phyloP scores from a whole-genome alignment of 2,329 filamentous ascomycete genomes.

The Aaosphaeria arxii region DNA sequence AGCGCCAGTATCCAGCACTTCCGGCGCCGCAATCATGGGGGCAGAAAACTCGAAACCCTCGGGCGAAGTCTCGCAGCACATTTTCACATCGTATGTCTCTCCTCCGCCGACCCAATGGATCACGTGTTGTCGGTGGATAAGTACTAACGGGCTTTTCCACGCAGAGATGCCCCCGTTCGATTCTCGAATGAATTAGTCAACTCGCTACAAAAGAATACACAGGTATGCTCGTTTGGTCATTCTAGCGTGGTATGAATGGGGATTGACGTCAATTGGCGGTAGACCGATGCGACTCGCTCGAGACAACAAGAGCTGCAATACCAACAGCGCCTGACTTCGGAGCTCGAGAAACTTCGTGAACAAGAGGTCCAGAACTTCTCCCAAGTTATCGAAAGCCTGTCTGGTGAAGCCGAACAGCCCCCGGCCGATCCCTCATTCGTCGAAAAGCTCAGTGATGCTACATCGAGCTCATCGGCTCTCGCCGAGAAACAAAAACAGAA shows the following conservation, averaged over 20 bases:
- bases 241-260: neutral
- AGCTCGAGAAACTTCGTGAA: slow-evolving; percentile 76
- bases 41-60: slow-evolving; percentile 61
- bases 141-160: slow-evolving; percentile 32
- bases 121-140: slow-evolving; percentile 4
- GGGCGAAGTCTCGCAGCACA: slow-evolving; percentile 53
- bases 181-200: slow-evolving; percentile 83
- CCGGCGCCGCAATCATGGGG: slow-evolving; percentile 51
- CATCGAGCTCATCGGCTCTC: slow-evolving; percentile 32
- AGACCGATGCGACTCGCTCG: slow-evolving; percentile 87
- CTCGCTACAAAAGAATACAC: slow-evolving; percentile 76
- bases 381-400: slow-evolving; percentile 64
- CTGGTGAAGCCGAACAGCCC: slow-evolving; percentile 41
- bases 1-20: slow-evolving; percentile 15
- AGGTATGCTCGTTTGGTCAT: slow-evolving; percentile 55
- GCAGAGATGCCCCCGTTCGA: slow-evolving; percentile 60
- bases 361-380: slow-evolving; percentile 68
- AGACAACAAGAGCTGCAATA: slow-evolving; percentile 82
- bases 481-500: slow-evolving; percentile 42
- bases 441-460: slow-evolving; percentile 36
- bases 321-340: slow-evolving; percentile 79
- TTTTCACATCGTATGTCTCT: slow-evolving; percentile 58
- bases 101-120: slow-evolving; percentile 18
- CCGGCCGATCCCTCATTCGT: slow-evolving; percentile 29
- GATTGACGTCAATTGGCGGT: slow-evolving; percentile 4